A percentile compares a stretch with the other conserved stretches of the same genome.
Conservation (phyloP, 1,284 basidiomycete genomes). For the Rhodotorula mucilaginosa region DNA sequence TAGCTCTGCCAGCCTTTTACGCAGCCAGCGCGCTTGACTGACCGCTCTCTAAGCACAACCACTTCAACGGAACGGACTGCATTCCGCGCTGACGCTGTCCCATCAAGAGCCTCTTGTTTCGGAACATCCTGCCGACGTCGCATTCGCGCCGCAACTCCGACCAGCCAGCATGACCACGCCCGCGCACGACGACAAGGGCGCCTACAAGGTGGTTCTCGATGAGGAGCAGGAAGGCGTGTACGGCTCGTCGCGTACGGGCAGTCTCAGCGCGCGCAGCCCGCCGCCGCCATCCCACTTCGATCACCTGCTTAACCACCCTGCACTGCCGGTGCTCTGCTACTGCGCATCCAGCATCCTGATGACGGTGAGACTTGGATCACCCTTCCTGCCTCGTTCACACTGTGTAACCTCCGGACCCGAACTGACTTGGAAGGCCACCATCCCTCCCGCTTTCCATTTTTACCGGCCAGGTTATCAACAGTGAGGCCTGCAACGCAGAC, state of each 20-base stretch:
- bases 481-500: background rate
- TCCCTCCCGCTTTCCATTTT: background rate
- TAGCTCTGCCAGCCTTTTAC: background rate
- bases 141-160: background rate
- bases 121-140: too few relatives aligned
- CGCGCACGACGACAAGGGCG: slow-evolving; percentile 21
- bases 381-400: background rate
- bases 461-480: slow-evolving; percentile 22
- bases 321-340: slow-evolving; percentile 80
- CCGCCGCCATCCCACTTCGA: background rate
- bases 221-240: slow-evolving; percentile 18
- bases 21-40: background rate
- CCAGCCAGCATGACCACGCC: background rate
- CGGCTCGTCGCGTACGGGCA: slow-evolving; percentile 1
- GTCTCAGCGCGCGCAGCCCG: slow-evolving; percentile 1
- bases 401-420: background rate
- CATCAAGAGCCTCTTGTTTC: background rate
- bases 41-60: background rate
- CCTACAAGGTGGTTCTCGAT: slow-evolving; percentile 34
- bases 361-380: slow-evolving; percentile 62
- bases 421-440: background rate
- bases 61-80: background rate
- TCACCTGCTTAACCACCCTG: slow-evolving; percentile 49
- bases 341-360: slow-evolving; percentile 93
- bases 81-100: background rate